Conservation (phyloP, 75 land plant species). For the Pinus taeda region DNA sequence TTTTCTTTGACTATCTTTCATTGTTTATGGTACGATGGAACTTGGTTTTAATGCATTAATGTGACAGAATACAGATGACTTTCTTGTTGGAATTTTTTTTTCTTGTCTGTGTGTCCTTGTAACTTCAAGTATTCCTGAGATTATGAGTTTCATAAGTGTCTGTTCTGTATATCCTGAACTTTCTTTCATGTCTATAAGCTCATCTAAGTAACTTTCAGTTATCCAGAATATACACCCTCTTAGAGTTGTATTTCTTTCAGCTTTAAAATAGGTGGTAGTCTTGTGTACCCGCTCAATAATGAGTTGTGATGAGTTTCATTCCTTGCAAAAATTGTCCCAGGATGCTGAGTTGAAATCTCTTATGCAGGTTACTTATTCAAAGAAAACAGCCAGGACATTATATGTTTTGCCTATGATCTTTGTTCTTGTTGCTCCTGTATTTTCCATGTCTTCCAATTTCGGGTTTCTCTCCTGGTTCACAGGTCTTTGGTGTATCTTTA, state of each 20-base stretch:
- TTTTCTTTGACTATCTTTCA: constrained; percentile 84
- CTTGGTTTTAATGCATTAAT: background rate
- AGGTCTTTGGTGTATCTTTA: constrained; percentile 26
- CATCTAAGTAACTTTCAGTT: background rate
- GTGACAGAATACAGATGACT: constrained; percentile 1
- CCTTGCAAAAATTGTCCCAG: background rate
- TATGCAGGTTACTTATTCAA: constrained; percentile 64
- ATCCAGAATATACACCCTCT: background rate
- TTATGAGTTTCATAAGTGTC: background rate
- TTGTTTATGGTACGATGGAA: constrained; percentile 60
- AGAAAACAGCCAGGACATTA: constrained; percentile 42
- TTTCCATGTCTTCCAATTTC: constrained; percentile 19
- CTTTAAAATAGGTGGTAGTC: background rate
- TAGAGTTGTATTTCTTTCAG: background rate
- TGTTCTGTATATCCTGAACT: background rate
- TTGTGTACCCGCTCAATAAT: background rate
- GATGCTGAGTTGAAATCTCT: background rate
- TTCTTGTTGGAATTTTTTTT: background rate
- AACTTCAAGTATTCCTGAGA: background rate
- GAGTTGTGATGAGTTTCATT: background rate
- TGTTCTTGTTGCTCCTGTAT: constrained; percentile 45
- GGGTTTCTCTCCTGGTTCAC: constrained; percentile 17
- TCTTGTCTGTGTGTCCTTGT: background rate
- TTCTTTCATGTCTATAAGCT: background rate
- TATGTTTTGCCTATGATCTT: constrained; percentile 59